Evolutionary conservation across 495 filamentous ascomycete species (phyloP), one percentile per base, ranked within the genome.

Genomic region (Aspergillus haitiensis): DNA sequence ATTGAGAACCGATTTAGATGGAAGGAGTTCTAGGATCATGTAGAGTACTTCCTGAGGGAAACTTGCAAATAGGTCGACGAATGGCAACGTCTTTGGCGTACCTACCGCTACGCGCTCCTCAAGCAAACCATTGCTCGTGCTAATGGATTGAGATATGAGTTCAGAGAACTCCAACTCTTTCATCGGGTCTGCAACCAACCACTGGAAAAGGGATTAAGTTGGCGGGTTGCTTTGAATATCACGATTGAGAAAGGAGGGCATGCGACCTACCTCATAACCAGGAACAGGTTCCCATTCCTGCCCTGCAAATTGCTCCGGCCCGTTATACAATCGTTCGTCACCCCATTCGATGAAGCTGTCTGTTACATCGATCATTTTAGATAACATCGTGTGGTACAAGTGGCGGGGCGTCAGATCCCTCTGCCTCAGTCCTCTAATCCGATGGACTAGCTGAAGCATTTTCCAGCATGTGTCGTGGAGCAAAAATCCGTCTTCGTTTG

Each of bases 401-500:
- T 27, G 2, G 27, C 15, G 52, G 9, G 9, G 36, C 15, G 27
- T 8, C 16, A 55, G 8, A 37, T 6, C 9, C 16, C 10, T 8
- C 12, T 55, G 18, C 0, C 7, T 11, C 37, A 10, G 36, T 1
- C 18, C 11, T 13, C 5, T 44, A 12, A 13, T 15, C 3, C 18
- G 3, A 46, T 32, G 37, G 7, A 55, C 52, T 13, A 42, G 18
- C 7, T 31, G 9, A 16, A 55, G 52, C 34, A 55, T 55, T 18
- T 32, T 9, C 52, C 52, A 55, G 18, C 52, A 55, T n/a, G 36
- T n/a, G 7, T 40, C 13, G n/a, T 55, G 52, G 9, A 55, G 6
- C 18, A 55, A 31, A 18, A 44, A 55, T 42, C 52, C 52, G 12
- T 55, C 52, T 32, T 44, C 36, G 37, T 55, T 55, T 9, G 52